Base-by-base conservation (phyloP, 2,329 filamentous ascomycete genomes). In the Chaetomiaceae sp. region DNA sequence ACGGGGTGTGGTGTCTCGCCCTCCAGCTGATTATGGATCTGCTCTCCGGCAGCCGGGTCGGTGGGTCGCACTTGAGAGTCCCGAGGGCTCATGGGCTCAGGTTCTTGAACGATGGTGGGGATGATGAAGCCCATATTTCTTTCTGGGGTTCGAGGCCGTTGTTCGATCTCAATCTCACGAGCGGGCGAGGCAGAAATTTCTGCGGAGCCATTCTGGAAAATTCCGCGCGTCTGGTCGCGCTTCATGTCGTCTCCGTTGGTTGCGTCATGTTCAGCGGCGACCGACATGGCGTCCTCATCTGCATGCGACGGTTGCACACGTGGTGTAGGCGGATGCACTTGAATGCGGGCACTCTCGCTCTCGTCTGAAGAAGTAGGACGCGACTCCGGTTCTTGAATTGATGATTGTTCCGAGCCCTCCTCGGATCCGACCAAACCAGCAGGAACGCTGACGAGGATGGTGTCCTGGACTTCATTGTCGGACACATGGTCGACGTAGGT, bases 401-500 rank as follows among this genome's bases (percentile, higher is more conserved):
- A 58, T 47, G 55, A 62, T n/a, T 14, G 58, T 45, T 56, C 57
- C 13, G 61, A 62, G 6, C 60, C 60, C 5, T 58, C 63, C 13
- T 68, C 66, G 7, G 65, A 64, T 14, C 64, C 66, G 27, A 64
- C 49, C 2, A 54, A 51, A 42, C 65, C 66, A 17, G 66, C 67
- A 27, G 68, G 67, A 35, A 74, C 73, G 41, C 76, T 75, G 43
- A 81, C 78, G 59, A 81, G 74, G 53, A 81, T 81, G 13, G 77
- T 80, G 60, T 81, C 78, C 60, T 78, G 73, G 23, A 80, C 74
- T 38, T 78, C 73, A 23, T 73, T 73, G 40, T 68, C 66, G 1
- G 68, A 64, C 3, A 58, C 59, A 23, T 65, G 63, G 45, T 72
- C 65, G 12, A 61, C 53, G 31, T 68, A 68, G 43, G 63, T 55